Evolutionary conservation across 202 grass and related monocot species (phyloP), one percentile per base, ranked within the genome.

Genomic region (Elaeis oleifera): DNA sequence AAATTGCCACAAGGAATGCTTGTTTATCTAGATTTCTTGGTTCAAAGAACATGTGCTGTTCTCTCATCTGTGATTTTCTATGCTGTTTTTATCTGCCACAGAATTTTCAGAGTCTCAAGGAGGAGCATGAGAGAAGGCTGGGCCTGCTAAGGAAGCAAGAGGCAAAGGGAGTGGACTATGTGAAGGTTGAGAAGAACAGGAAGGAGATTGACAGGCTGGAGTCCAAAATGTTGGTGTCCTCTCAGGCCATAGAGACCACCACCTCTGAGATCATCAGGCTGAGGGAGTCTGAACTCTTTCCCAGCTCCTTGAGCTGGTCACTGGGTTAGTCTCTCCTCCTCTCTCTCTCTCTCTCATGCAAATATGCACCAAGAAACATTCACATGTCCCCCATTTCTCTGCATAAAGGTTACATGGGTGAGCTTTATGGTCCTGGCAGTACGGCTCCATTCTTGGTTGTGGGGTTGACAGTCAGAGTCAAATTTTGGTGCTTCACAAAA

Each of bases 91-190:
- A 8, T 68, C 20, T 23, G 5, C n/a, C 65, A 57, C 84, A 97
- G 92, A 89, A 66, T 70, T 90, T 85, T 16, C 88, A 90, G 73
- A 63, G 66, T 48, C 53, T 90, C 50, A 85, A 90, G 32, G 55
- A 87, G 49, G 58, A 65, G 29, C 78, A 84, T 74, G 86, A 90
- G 71, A 95, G 84, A 80, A 84, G 67, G 70, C 65, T 75, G 3
- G 25, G 18, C 7, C 64, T 27, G 59, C 68, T 90, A 26, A 31
- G 67, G 5, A 65, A 71, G 51, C 70, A 82, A 74, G 83, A 90
- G 62, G 68, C 77, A 71, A 32, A 52, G 11, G 53, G 66, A 58
- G 84, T 76, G 56, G 55, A 87, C 51, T 36, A 49, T 56, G 69
- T 73, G 7, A 80, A 87, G 76, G 61, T 83, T 61, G 71, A 75